Conservation (phyloP, 73 alveolate genomes). For the Tetrahymena malaccensis region DNA sequence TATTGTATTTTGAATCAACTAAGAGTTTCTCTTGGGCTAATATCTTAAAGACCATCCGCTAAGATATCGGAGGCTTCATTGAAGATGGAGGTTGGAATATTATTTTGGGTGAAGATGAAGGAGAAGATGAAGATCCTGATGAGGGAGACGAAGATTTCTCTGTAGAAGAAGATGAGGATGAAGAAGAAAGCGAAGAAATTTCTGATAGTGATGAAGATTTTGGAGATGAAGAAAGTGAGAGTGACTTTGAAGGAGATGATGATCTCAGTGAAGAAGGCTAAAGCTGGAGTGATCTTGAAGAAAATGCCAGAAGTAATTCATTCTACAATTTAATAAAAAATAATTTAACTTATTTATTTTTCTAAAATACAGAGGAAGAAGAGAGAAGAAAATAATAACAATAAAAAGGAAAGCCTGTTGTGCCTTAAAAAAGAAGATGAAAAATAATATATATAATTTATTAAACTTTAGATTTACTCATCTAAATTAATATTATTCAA, state of each 20-base stretch:
- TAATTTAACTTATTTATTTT: not conserved
- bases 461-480: not conserved
- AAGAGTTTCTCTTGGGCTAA: slow-evolving; percentile 79
- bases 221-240: slow-evolving; percentile 54
- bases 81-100: slow-evolving; percentile 93
- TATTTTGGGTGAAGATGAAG: slow-evolving; percentile 47
- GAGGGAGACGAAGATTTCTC: slow-evolving; percentile 26
- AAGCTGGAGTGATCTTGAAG: slow-evolving; percentile 20
- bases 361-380: not conserved
- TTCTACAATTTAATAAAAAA: too few species aligned
- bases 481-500: not conserved
- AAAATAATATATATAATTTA: not conserved
- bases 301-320: not conserved
- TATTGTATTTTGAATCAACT: slow-evolving; percentile 80
- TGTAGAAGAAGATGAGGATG: slow-evolving; percentile 48
- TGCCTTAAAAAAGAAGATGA: not conserved
- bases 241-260: slow-evolving; percentile 62
- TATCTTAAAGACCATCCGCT: slow-evolving; percentile 65
- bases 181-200: slow-evolving; percentile 18
- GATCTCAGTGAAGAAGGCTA: slow-evolving; percentile 68
- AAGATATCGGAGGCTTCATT: slow-evolving; percentile 74
- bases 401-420: not conserved
- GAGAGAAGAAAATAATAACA: not conserved
- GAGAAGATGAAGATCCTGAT: slow-evolving; percentile 28
- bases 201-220: slow-evolving; percentile 23